Evolutionary conservation across 2,329 filamentous ascomycete genomes (phyloP), one percentile per base, ranked within the genome.

Genomic region (Nemania abortiva): DNA sequence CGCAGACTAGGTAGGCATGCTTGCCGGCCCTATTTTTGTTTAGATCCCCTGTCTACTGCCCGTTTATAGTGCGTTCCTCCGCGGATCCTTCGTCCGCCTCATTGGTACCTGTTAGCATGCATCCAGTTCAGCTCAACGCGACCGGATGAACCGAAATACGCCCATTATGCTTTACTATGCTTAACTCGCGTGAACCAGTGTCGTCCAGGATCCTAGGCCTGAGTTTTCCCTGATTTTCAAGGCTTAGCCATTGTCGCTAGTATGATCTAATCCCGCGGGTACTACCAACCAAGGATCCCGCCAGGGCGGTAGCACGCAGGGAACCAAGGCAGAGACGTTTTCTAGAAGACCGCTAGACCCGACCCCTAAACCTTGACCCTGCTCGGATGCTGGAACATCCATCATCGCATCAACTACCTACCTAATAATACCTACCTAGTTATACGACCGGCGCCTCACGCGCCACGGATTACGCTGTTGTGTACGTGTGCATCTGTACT

Each of bases 131-230:
- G 67, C 58, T 60, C 63, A 31, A 63, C 9, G 47, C 54, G 63
- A 59, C 63, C 67, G 67, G 67, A 63, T 59, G 59, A 69, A 69
- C 67, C 67, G 67, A 69, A 69, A 69, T 69, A 66, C 24, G 59
- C 59, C 47, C 34, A 39, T 69, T 52, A 69, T 69, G 67, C 67
- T 42, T 50, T 42, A 42, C 39, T 27, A 27, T 27, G 24, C 24
- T 27, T 13, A 37, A 4, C 39, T 27, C 24, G 27, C 58, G 11
- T 59, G n/a, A 59, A 22, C 18, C 3, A 34, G 22, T 31, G 7
- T 49, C 18, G 11, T 42, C 53, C 37, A n/a, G 58, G 58, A 54
- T 50, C 47, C 54, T 49, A 29, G 45, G 37, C 31, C 29, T 27
- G 2, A 31, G n/a, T 31, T 42, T 27, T 22, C 49, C 29, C 22